phyloP scores from a whole-genome alignment of 1,284 basidiomycete species.

The Ceratobasidium papillatum region DNA sequence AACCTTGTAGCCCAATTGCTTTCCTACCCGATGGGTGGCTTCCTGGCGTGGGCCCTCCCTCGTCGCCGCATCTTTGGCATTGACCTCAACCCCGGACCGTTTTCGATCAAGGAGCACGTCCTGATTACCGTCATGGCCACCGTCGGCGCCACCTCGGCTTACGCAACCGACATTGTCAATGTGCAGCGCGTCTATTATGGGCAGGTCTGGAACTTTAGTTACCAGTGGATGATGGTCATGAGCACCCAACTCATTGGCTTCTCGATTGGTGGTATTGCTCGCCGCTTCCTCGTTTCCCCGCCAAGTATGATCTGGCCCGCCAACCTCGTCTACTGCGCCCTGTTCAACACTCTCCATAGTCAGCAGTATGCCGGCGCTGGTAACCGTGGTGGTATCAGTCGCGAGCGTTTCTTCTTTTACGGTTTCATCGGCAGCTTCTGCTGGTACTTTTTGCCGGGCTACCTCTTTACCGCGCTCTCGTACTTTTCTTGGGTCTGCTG shows the following conservation, averaged over 20 bases:
- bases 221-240: conserved; percentile 66
- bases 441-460: conserved; percentile 81
- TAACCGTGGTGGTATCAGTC: conserved; percentile 69
- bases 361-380: conserved; percentile 70
- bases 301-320: conserved; percentile 86
- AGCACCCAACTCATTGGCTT: conserved; percentile 75
- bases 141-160: conserved; percentile 49
- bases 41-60: conserved; percentile 63
- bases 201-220: conserved; percentile 51
- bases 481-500: conserved; percentile 82
- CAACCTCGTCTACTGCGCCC: conserved; percentile 63
- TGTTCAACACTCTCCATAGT: conserved; percentile 75
- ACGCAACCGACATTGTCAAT: conserved; percentile 63
- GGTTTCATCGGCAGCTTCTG: conserved; percentile 63
- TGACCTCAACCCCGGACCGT: conserved; percentile 74
- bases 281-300: conserved; percentile 75
- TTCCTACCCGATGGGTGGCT: conserved; percentile 63
- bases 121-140: conserved; percentile 52
- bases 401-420: conserved; percentile 80
- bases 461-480: conserved; percentile 72
- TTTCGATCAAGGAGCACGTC: conserved; percentile 78
- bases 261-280: conserved; percentile 69
- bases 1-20: conserved; percentile 54
- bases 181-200: conserved; percentile 69
- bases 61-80: conserved; percentile 59